A percentile compares a stretch with the other conserved stretches of the same genome.
Evolutionary conservation across 1,284 basidiomycete species (phyloP).

Genomic region (Heterobasidion parviporum): DNA sequence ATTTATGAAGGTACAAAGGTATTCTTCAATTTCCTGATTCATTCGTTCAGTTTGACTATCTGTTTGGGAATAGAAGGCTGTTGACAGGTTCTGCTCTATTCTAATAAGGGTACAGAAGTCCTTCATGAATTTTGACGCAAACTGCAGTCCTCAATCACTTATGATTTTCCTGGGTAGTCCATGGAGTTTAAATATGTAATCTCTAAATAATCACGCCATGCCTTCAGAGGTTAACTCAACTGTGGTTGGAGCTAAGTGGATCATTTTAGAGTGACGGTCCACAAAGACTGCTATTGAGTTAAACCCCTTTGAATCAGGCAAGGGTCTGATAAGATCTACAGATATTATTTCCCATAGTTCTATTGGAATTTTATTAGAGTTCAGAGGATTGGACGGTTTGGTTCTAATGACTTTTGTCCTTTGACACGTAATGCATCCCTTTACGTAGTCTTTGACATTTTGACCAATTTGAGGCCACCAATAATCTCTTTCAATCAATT

Average conservation of each 20-base stretch:
- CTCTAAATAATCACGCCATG: not conserved
- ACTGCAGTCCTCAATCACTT: not conserved
- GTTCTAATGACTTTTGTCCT: not conserved
- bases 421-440: no score
- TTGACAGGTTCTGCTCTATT: not conserved
- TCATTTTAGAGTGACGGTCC: no score
- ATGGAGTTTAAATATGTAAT: not conserved
- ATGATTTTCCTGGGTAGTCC: not conserved
- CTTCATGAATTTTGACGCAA: not conserved
- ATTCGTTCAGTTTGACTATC: conserved; percentile 26
- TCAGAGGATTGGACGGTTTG: not conserved
- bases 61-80: conserved; percentile 14
- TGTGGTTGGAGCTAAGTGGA: not conserved
- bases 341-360: no score
- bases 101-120: not conserved
- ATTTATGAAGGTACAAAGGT: conserved; percentile 20
- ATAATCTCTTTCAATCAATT: no score
- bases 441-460: no score
- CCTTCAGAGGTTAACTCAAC: not conserved
- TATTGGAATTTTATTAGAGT: not conserved
- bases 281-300: no score
- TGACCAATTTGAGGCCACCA: no score
- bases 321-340: no score
- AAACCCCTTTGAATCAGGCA: no score
- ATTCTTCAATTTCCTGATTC: conserved; percentile 27